Percentiles rank a stretch among this genome's conserved stretches.
Conservation (phyloP, 352 stramenopile species). For the Paralagenidium karlingii region DNA sequence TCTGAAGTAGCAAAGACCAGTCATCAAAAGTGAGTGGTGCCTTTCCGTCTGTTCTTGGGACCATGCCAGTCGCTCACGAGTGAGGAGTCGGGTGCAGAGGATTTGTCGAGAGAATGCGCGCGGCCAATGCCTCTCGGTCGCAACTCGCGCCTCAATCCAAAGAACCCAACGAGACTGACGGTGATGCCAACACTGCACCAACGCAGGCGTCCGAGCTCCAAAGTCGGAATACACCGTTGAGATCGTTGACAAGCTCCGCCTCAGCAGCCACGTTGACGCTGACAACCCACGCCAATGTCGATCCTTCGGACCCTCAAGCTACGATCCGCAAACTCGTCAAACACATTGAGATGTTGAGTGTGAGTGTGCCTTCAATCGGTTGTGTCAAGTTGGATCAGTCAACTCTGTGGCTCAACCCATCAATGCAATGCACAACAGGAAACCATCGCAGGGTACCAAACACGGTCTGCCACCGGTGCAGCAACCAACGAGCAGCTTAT, state of each 20-base stretch:
- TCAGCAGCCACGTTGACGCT: constrained; percentile 8
- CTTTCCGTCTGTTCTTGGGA: too few relatives aligned
- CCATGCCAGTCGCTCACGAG: too few relatives aligned
- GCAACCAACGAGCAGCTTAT: constrained; percentile 30
- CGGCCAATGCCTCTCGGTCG: constrained; percentile 5
- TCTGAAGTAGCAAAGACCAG: too few relatives aligned
- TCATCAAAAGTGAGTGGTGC: too few relatives aligned
- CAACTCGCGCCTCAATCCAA: too few relatives aligned
- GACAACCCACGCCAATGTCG: constrained; percentile 45
- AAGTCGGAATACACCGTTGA: background rate
- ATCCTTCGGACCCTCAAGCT: constrained; percentile 68
- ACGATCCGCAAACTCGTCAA: constrained; percentile 77
- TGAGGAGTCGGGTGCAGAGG: too few relatives aligned
- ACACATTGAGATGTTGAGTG: constrained; percentile 69
- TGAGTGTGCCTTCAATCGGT: constrained; percentile 8
- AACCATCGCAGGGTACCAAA: constrained; percentile 41
- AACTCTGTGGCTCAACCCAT: background rate
- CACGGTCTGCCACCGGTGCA: constrained; percentile 27
- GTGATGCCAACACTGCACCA: background rate
- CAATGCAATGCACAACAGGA: constrained; percentile 14
- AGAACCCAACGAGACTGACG: too few relatives aligned
- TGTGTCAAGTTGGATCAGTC: background rate
- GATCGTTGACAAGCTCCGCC: constrained; percentile 1
- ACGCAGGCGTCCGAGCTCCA: background rate
- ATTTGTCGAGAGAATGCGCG: constrained; percentile 9